Conservation (phyloP, 768 basidiomycete species). For the Amylocystis lapponica region DNA sequence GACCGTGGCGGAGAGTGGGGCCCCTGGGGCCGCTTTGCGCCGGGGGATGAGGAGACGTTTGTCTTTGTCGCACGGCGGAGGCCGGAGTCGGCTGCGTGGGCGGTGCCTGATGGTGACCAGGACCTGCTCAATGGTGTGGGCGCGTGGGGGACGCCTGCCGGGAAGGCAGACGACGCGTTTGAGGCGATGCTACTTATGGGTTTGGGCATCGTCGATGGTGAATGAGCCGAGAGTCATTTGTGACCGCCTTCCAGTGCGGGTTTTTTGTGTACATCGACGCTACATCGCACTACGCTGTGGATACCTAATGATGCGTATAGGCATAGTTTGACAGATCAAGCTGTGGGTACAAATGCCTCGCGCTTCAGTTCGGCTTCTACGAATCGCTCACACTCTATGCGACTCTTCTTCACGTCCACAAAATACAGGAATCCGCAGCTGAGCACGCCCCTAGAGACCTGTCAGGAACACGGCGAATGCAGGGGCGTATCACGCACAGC, state of each 20-base stretch:
- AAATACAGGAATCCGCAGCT: slow-evolving; percentile 57
- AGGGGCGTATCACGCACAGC: slow-evolving; percentile 38
- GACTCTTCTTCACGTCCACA: slow-evolving; percentile 61
- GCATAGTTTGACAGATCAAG: too few species aligned
- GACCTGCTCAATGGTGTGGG: slow-evolving; percentile 57
- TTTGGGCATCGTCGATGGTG: slow-evolving; percentile 13
- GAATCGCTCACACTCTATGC: slow-evolving; percentile 57
- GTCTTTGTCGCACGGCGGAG: slow-evolving; percentile 59
- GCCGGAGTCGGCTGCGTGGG: slow-evolving; percentile 53
- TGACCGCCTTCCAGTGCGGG: not conserved
- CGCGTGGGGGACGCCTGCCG: slow-evolving; percentile 33
- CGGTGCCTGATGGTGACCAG: slow-evolving; percentile 42
- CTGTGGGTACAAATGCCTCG: slow-evolving; percentile 28
- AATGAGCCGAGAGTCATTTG: not conserved
- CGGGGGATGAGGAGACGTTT: slow-evolving; percentile 35
- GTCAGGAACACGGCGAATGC: too few species aligned
- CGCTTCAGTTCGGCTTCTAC: slow-evolving; percentile 45
- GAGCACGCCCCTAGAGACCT: slow-evolving; percentile 46
- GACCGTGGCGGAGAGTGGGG: slow-evolving; percentile 1
- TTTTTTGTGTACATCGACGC: not conserved
- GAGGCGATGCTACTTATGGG: slow-evolving; percentile 54
- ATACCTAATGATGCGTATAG: not conserved
- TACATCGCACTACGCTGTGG: not conserved
- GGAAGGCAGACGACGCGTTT: slow-evolving; percentile 64
- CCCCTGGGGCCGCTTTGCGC: slow-evolving; percentile 17